These are phyloP conservation scores for Hibiscus tridactylites DNA, from an alignment of 345 rosid genomes.

Conservation along the genomic window DNA sequence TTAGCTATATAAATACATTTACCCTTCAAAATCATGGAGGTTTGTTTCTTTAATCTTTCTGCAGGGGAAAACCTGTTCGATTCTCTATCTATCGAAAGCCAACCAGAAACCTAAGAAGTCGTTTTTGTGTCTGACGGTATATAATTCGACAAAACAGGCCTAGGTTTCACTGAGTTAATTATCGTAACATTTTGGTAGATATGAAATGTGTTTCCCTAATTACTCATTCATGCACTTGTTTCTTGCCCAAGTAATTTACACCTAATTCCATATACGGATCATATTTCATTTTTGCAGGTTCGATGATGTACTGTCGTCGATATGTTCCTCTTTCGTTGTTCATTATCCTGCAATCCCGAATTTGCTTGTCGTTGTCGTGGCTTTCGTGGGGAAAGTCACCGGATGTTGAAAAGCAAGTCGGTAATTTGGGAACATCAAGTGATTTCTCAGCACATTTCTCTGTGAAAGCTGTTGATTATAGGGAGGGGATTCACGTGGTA, in stretches of 20 bases:
- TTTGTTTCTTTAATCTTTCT: not conserved
- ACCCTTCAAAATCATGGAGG: not conserved
- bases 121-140: not conserved
- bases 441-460: constrained; percentile 46
- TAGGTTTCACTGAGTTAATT: too few species aligned
- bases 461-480: constrained; percentile 31
- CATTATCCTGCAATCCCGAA: not conserved
- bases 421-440: not conserved
- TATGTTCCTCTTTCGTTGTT: not conserved
- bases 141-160: not conserved
- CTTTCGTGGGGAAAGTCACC: not conserved
- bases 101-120: not conserved
- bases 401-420: not conserved
- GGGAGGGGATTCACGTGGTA: constrained; percentile 35
- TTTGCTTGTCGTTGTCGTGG: not conserved
- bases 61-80: not conserved
- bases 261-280: too few species aligned
- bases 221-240: too few species aligned
- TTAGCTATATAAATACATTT: not conserved
- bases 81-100: not conserved
- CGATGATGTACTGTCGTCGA: not conserved
- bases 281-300: not conserved
- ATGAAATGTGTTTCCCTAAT: too few species aligned
- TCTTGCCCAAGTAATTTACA: too few species aligned
- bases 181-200: too few species aligned